A percentile compares a stretch with the other conserved stretches of the same genome.
These are phyloP conservation scores for Spizellomyces punctatus DNA, from an alignment of 192 early-diverging fungal genomes.

Conservation along the genomic window DNA sequence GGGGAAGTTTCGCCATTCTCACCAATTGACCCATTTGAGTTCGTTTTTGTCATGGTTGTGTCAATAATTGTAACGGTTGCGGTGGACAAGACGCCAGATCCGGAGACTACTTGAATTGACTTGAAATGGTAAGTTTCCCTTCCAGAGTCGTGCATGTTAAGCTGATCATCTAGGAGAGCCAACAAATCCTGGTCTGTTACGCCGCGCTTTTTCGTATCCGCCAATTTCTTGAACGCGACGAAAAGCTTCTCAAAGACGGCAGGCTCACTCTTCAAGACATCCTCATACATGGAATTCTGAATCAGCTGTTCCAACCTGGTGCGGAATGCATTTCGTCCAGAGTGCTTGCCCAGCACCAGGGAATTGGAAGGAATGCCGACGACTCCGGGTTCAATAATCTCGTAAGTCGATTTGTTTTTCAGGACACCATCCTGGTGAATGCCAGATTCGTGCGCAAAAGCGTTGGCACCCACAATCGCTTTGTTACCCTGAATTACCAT, in stretches of 20 bases:
- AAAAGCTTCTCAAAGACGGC: slow-evolving; percentile 78
- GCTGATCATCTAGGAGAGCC: slow-evolving; percentile 80
- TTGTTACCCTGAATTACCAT: slow-evolving; percentile 98
- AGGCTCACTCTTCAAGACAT: slow-evolving; percentile 54
- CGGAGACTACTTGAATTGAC: slow-evolving; percentile 79
- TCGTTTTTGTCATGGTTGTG: slow-evolving; percentile 33
- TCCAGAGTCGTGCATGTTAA: slow-evolving; percentile 51
- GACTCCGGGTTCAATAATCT: slow-evolving; percentile 93
- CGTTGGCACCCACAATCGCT: slow-evolving; percentile 96
- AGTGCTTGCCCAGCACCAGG: slow-evolving; percentile 94
- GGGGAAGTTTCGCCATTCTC: slow-evolving; percentile 30
- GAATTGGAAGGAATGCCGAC: slow-evolving; percentile 85
- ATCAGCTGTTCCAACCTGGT: slow-evolving; percentile 79
- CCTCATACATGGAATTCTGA: slow-evolving; percentile 50
- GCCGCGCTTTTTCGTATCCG: slow-evolving; percentile 80
- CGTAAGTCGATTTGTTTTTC: slow-evolving; percentile 94
- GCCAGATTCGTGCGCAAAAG: slow-evolving; percentile 96
- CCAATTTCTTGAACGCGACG: slow-evolving; percentile 85
- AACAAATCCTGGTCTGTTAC: slow-evolving; percentile 89
- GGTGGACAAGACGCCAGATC: slow-evolving; percentile 71
- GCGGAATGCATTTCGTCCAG: slow-evolving; percentile 91
- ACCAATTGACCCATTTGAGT: slow-evolving; percentile 13
- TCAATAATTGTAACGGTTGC: slow-evolving; percentile 81
- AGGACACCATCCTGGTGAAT: slow-evolving; percentile 99
- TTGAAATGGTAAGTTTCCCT: slow-evolving; percentile 64